These are phyloP conservation scores for Sistotremastrum suecicum DNA, from an alignment of 768 basidiomycete species.

Conservation along the genomic window DNA sequence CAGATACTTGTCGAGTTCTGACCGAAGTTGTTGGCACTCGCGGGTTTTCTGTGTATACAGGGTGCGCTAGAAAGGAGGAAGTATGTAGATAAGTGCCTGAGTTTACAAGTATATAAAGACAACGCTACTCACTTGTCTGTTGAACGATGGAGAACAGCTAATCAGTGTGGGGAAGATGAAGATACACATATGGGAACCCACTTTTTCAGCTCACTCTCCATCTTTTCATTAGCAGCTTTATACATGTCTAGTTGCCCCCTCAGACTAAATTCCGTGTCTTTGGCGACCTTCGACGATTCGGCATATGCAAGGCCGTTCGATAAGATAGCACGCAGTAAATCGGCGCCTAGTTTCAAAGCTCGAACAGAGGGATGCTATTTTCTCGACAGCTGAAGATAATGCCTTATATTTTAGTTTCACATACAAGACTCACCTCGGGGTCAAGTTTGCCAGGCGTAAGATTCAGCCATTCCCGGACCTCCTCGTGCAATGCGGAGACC, in stretches of 20 bases:
- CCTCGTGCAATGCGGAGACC: constrained; percentile 61
- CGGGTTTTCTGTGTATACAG: constrained; percentile 54
- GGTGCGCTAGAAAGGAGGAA: constrained; percentile 28
- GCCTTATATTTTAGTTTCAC: constrained; percentile 2
- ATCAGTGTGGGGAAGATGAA: constrained; percentile 10
- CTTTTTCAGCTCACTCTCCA: constrained; percentile 62
- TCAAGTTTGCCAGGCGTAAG: constrained; percentile 38
- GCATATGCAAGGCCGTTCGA: constrained; percentile 72
- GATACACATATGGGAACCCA: constrained; percentile 23
- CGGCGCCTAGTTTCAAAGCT: constrained; percentile 39
- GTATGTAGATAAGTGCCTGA: constrained; percentile 6
- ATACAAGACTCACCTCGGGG: constrained; percentile 40
- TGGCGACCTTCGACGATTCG: constrained; percentile 57
- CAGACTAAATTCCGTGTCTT: constrained; percentile 43
- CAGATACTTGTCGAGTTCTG: constrained; percentile 39
- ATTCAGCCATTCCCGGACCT: constrained; percentile 63
- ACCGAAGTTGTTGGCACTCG: constrained; percentile 54
- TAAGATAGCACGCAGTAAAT: constrained; percentile 68
- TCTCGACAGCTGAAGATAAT: neutral
- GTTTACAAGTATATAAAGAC: constrained; percentile 5
- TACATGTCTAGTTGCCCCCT: constrained; percentile 54
- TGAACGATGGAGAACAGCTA: constrained; percentile 9
- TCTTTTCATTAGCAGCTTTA: constrained; percentile 39
- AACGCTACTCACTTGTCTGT: constrained; percentile 45
- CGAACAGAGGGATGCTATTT: constrained; percentile 49